Base-by-base conservation (phyloP, 1,139 yeast species). In the Geotrichum candidum region DNA sequence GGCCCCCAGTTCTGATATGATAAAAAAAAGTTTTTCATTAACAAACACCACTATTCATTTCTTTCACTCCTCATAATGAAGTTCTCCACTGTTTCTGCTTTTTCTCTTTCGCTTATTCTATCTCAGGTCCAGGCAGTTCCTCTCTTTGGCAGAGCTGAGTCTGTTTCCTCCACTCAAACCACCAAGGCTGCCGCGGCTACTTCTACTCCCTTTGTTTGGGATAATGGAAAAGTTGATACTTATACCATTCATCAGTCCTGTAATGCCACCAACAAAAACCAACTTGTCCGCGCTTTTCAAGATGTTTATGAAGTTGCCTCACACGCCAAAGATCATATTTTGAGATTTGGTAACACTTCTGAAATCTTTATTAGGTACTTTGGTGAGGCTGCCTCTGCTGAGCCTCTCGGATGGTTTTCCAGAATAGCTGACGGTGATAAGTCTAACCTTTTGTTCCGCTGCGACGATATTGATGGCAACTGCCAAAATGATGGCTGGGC, bases 391-490 rank as follows among this genome's bases (percentile, higher is more conserved):
- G 68, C 76, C 11, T 23, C 60, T 23, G 70, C 73, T 52, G 76
- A 71, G 60, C 78, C 76, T 11, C 65, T 74, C 58, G 80, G 79
- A n/a, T 69, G 72, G 67, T 72, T 63, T 55, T 74, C 73, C 22
- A 65, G 65, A 51, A 54, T 75, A 56, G 69, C 72, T 18, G 68
- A 69, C 53, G 75, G 73, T 50, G 74, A 75, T 54, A 73, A 76
- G 66, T 65, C 68, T 57, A 68, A 68, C 15, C 64, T 70, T 29
- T 54, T 75, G 29, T 72, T 75, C 65, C 69, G 78, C 53, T 77
- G 80, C 70, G 79, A 76, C 59, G 73, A 76, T 61, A 65, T 69
- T 25, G 79, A 76, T 63, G 74, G 73, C 0, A 72, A 74, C 60
- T 76, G 80, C 67, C 65, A 66, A 22, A 65, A 65, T 9, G 69